Percentiles rank a stretch among this genome's conserved stretches.
Conservation (phyloP, 1,139 yeast species). For the Geotrichum bryndzae region DNA sequence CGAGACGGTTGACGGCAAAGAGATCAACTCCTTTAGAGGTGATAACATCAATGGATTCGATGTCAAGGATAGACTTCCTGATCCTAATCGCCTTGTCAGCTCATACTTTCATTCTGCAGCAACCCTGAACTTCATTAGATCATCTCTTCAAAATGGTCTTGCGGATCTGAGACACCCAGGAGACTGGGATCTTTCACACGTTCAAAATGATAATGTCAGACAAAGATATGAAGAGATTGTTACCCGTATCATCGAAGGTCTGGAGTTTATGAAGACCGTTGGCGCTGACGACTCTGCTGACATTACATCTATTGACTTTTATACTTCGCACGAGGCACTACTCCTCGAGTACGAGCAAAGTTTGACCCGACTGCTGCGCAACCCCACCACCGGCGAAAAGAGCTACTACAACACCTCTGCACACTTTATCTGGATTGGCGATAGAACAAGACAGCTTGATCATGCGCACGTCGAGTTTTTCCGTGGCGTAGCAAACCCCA, state of each 20-base stretch:
- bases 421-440: conserved; percentile 44
- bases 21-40: conserved; percentile 40
- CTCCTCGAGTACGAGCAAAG: conserved; percentile 41
- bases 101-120: conserved; percentile 45
- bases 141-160: conserved; percentile 37
- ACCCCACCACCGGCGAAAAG: conserved; percentile 23
- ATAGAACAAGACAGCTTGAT: conserved; percentile 41
- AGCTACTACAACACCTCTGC: conserved; percentile 41
- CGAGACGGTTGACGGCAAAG: conserved; percentile 39
- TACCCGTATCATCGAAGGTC: conserved; percentile 35
- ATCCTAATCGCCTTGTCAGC: conserved; percentile 39
- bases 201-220: conserved; percentile 35
- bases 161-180: conserved; percentile 40
- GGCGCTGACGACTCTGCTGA: conserved; percentile 35
- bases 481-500: conserved; percentile 41
- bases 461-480: conserved; percentile 45
- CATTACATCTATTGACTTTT: conserved; percentile 36
- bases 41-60: conserved; percentile 43
- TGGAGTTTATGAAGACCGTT: conserved; percentile 38
- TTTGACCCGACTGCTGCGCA: conserved; percentile 35
- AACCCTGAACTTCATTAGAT: conserved; percentile 39
- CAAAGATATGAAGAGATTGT: conserved; percentile 38
- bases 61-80: conserved; percentile 37
- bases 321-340: conserved; percentile 41
- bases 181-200: conserved; percentile 42